Percentiles rank a stretch among this genome's conserved stretches.
phyloP scores from a whole-genome alignment of 441 rosid species.

The Metrosideros polymorpha region DNA sequence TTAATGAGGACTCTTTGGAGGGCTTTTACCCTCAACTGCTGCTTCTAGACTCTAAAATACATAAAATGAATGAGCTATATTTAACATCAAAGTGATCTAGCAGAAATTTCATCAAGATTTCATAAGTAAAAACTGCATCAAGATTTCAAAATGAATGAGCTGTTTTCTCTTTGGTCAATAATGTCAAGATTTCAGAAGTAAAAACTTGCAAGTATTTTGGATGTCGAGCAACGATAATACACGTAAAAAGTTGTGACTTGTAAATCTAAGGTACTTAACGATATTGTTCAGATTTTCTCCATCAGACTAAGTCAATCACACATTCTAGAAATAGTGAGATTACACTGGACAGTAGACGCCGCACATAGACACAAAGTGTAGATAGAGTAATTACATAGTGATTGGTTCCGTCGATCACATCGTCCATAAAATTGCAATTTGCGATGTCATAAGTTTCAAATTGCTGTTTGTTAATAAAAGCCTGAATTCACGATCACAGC shows the following conservation, averaged over 20 bases:
- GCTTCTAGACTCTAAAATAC: not conserved
- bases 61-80: not conserved
- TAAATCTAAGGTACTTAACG: no score
- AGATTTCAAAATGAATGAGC: no score
- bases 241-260: not conserved
- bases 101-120: not conserved
- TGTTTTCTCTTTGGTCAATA: no score
- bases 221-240: not conserved
- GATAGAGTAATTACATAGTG: accelerated
- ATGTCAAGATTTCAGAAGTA: no score
- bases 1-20: not conserved
- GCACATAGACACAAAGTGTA: not conserved
- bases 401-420: not conserved
- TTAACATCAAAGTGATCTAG: not conserved
- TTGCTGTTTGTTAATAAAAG: not conserved
- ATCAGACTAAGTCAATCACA: not conserved
- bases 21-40: not conserved
- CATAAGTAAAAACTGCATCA: no score
- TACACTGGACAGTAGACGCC: not conserved
- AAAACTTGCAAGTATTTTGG: not conserved
- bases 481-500: not conserved
- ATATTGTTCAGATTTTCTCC: not conserved
- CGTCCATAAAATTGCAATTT: not conserved
- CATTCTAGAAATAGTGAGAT: not conserved
- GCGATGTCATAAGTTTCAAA: not conserved